A percentile compares a stretch with the other conserved stretches of the same genome.
phyloP scores from a whole-genome alignment of 352 stramenopile genomes.

The Phytophthora litchii region DNA sequence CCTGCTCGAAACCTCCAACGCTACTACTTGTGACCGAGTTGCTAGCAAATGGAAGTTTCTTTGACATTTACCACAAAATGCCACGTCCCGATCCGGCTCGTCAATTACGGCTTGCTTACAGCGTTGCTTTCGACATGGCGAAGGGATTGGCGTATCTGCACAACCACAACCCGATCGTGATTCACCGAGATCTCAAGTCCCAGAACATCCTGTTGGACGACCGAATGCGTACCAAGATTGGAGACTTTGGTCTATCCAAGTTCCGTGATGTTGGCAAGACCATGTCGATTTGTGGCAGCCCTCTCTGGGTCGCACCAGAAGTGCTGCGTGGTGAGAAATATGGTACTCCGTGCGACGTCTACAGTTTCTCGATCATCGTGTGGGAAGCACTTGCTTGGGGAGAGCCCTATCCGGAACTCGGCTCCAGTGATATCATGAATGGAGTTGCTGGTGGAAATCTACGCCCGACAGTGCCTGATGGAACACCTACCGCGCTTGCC shows the following conservation, averaged over 20 bases:
- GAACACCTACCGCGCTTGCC: slow-evolving; percentile 58
- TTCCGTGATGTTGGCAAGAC: slow-evolving; percentile 88
- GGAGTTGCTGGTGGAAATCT: slow-evolving; percentile 78
- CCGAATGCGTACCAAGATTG: slow-evolving; percentile 87
- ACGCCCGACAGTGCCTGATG: slow-evolving; percentile 70
- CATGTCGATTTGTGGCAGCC: slow-evolving; percentile 85
- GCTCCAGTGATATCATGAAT: slow-evolving; percentile 88
- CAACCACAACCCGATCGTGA: slow-evolving; percentile 96
- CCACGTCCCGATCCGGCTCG: slow-evolving; percentile 54
- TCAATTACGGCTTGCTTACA: slow-evolving; percentile 73
- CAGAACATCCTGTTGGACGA: slow-evolving; percentile 85
- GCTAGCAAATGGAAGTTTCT: slow-evolving; percentile 84
- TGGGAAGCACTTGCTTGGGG: slow-evolving; percentile 83
- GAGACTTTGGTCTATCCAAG: slow-evolving; percentile 83
- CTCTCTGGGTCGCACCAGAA: slow-evolving; percentile 82
- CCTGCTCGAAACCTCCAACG: slow-evolving; percentile 96
- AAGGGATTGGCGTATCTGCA: slow-evolving; percentile 97
- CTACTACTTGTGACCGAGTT: slow-evolving; percentile 96
- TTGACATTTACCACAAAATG: slow-evolving; percentile 90
- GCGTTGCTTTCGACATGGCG: slow-evolving; percentile 89
- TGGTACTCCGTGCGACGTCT: slow-evolving; percentile 80
- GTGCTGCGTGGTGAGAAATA: slow-evolving; percentile 86
- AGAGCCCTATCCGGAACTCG: slow-evolving; percentile 80
- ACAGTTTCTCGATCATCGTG: slow-evolving; percentile 92
- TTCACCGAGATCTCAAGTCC: slow-evolving; percentile 93